These are phyloP conservation scores for Conoideocrella luteorostrata DNA, from an alignment of 2,329 filamentous ascomycete genomes.

Conservation along the genomic window DNA sequence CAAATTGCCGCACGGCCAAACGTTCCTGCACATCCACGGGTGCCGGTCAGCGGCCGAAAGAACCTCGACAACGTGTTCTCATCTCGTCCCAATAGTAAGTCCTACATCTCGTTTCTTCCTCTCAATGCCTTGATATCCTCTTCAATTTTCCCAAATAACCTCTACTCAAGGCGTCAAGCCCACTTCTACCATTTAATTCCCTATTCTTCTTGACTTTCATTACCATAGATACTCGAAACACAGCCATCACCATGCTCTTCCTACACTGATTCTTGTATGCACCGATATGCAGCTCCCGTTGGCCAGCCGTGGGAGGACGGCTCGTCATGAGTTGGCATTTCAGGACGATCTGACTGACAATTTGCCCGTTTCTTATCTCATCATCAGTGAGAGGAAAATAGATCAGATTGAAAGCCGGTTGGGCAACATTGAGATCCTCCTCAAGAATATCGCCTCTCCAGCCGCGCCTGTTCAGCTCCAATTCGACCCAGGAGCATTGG, in stretches of 20 bases:
- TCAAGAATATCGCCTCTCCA: slow-evolving; percentile 30
- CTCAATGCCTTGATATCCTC: neutral
- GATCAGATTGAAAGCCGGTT: slow-evolving; percentile 40
- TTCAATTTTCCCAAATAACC: slow-evolving; percentile 1
- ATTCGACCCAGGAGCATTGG: slow-evolving; percentile 16
- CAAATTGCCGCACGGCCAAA: slow-evolving; percentile 49
- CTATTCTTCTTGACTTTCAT: neutral
- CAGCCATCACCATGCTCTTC: neutral
- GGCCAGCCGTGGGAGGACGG: no score
- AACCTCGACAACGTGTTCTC: slow-evolving; percentile 48
- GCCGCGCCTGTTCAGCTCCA: slow-evolving; percentile 11
- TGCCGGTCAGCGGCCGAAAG: slow-evolving; percentile 46
- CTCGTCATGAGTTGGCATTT: neutral
- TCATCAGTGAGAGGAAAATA: slow-evolving; percentile 45
- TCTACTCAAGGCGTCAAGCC: no score
- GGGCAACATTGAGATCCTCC: slow-evolving; percentile 37
- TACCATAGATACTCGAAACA: neutral
- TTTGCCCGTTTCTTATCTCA: neutral
- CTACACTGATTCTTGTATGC: neutral
- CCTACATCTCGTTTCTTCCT: neutral
- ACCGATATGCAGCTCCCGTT: neutral
- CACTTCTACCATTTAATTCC: no score
- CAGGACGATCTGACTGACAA: slow-evolving; percentile 1
- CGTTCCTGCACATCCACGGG: slow-evolving; percentile 50
- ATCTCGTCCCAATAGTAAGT: slow-evolving; percentile 56